A percentile compares a stretch with the other conserved stretches of the same genome.
These are phyloP conservation scores for Pseudoscleropodium purum DNA, from an alignment of 225 moss, liverwort and hornwort species.

Conservation along the genomic window DNA sequence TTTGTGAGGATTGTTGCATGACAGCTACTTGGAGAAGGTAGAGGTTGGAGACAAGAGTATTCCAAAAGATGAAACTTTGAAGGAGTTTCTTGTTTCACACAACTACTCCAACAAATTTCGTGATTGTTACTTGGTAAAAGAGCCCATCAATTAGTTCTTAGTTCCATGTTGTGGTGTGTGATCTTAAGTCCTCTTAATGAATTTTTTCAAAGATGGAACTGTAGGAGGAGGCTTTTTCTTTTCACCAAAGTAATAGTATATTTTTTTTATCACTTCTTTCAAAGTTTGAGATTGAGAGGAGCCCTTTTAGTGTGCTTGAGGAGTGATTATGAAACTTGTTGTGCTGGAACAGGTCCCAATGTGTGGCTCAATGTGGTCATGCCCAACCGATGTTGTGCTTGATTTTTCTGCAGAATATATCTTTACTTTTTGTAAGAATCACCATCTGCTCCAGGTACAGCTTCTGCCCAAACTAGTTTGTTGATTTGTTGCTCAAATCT, in stretches of 20 bases:
- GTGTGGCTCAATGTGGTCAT: slow-evolving; percentile 83
- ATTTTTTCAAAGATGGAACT: background rate
- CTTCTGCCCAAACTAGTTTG: background rate
- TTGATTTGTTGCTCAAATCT: background rate
- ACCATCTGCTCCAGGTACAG: slow-evolving; percentile 68
- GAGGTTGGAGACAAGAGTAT: slow-evolving; percentile 34
- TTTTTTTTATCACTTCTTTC: background rate
- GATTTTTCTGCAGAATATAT: slow-evolving; percentile 63
- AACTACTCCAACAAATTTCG: slow-evolving; percentile 69
- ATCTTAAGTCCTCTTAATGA: background rate
- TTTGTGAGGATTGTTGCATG: background rate
- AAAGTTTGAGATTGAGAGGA: background rate
- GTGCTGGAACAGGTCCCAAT: slow-evolving; percentile 52
- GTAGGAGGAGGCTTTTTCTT: background rate
- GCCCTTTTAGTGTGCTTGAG: background rate
- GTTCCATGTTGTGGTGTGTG: background rate
- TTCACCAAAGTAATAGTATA: background rate
- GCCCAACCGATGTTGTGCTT: slow-evolving; percentile 41
- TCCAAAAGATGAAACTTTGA: slow-evolving; percentile 44
- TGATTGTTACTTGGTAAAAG: slow-evolving; percentile 70
- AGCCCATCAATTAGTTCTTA: background rate
- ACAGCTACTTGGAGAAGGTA: slow-evolving; percentile 53
- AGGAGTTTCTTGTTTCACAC: slow-evolving; percentile 59
- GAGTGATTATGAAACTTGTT: background rate
- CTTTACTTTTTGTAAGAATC: slow-evolving; percentile 69